Base-by-base conservation (phyloP, 2,329 filamentous ascomycete genomes). In the Metarhizium humberi region DNA sequence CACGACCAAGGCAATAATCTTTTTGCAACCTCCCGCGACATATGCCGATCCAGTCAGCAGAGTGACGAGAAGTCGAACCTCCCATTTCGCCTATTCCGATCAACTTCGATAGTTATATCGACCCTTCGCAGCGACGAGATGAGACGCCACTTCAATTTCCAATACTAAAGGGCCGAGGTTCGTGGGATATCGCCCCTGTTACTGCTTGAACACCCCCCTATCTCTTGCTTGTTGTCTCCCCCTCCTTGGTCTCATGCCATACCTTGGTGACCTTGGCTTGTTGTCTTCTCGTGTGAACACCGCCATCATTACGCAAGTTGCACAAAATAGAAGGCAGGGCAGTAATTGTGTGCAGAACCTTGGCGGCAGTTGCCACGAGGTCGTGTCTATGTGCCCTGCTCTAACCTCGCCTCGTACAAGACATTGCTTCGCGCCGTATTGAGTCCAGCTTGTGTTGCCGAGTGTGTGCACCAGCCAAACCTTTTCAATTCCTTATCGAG, bases 101-200 rank as follows among this genome's bases (percentile, higher is more conserved):
- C 20, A 14, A 29, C 30, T 6, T 52, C 38, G 29, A 34, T 25
- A n/a, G 32, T 32, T 30, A 36, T 25, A 32, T 40, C 45, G 14
- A 29, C n/a, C n/a, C 13, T 30, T 46, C 50, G 46, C 42, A 36
- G 18, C 52, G 51, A 40, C 54, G 38, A 56, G 51, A 56, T 56
- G 54, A 36, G 29, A 46, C 52, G 54, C 50, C 46, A 20, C 36
- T 50, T 40, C 29, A 13, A 29, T n/a, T 32, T 42, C 13, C 51
- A 49, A 50, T 53, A 45, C 30, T 38, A n/a, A 8, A 43, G 30
- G 29, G 25, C 46, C 50, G 51, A 53, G 54, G 54, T 56, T 53
- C 51, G 54, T 56, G 10, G 13, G 16, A 48, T 29, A 40, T 36
- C 4, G 20, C 46, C 25, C 51, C 40, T 43, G 40, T 43, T 18